These are phyloP conservation scores for Chamaecrista fasciculata DNA, from an alignment of 306 rosid genomes.

Conservation along the genomic window DNA sequence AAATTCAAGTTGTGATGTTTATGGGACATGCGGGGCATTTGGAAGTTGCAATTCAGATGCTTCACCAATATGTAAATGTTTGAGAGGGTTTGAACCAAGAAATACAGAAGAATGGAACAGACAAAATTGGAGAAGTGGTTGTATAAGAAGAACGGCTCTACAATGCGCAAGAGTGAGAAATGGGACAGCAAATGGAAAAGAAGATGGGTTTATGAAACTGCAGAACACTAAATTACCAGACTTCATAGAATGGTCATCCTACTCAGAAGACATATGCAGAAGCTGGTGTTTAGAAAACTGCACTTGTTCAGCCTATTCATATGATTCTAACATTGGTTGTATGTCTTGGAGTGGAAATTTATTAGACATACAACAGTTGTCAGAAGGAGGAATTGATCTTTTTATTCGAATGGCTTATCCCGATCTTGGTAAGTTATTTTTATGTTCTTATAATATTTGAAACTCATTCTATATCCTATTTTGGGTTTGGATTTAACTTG, in stretches of 20 bases:
- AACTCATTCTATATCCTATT: background rate
- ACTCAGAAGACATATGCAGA: background rate
- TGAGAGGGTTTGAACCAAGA: too few relatives aligned
- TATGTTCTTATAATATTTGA: background rate
- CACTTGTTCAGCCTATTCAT: constrained; percentile 32
- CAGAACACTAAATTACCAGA: too few relatives aligned
- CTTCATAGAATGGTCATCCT: too few relatives aligned
- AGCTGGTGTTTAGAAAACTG: constrained; percentile 33
- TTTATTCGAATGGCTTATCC: constrained; percentile 26
- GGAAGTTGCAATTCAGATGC: background rate
- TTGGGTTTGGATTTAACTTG: background rate
- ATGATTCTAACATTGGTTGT: constrained; percentile 21
- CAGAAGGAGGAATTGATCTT: constrained; percentile 23
- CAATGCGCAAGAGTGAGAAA: too few relatives aligned
- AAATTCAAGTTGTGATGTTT: too few relatives aligned
- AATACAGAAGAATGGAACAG: too few relatives aligned
- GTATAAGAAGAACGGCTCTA: too few relatives aligned
- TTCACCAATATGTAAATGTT: too few relatives aligned
- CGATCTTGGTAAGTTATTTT: constrained; percentile 27
- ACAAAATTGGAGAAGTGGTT: too few relatives aligned
- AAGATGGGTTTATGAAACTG: too few relatives aligned
- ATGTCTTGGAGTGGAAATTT: constrained; percentile 28
- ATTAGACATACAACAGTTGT: constrained; percentile 27
- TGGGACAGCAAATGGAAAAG: too few relatives aligned
- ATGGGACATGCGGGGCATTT: background rate